Conservation (phyloP, 768 basidiomycete genomes). For the Galerina marginata region DNA sequence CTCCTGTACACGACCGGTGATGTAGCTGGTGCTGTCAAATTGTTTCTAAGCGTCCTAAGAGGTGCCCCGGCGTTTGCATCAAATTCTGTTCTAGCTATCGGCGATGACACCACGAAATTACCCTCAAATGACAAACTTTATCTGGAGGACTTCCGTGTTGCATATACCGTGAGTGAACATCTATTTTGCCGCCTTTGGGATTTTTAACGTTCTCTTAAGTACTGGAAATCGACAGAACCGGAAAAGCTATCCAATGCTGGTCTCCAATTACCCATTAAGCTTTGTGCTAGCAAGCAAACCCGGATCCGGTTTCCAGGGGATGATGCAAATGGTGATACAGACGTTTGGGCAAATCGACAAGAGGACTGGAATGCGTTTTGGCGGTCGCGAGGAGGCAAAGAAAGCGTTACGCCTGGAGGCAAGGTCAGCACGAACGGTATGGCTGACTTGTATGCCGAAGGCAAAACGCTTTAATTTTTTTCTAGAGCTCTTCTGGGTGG, state of each 20-base stretch:
- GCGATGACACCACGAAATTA: slow-evolving; percentile 28
- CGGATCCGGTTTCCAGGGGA: slow-evolving; percentile 62
- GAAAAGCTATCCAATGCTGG: slow-evolving; percentile 46
- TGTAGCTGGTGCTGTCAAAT: slow-evolving; percentile 71
- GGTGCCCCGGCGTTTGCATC: slow-evolving; percentile 38
- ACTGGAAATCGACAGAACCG: slow-evolving; percentile 67
- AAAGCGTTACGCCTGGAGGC: slow-evolving; percentile 56
- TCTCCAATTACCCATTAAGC: slow-evolving; percentile 66
- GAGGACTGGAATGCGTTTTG: slow-evolving; percentile 68
- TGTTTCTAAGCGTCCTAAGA: slow-evolving; percentile 77
- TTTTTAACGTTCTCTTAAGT: slow-evolving; percentile 48
- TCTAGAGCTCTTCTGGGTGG: slow-evolving; percentile 79
- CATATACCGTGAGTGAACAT: slow-evolving; percentile 68
- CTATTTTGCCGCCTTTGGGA: neutral
- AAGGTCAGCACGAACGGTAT: slow-evolving; percentile 70
- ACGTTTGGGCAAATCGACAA: slow-evolving; percentile 70
- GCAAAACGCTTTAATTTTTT: neutral
- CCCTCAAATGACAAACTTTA: slow-evolving; percentile 66
- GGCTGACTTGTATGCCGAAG: slow-evolving; percentile 17
- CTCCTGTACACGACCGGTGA: slow-evolving; percentile 92
- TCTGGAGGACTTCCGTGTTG: slow-evolving; percentile 88
- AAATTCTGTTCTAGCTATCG: slow-evolving; percentile 7
- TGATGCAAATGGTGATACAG: slow-evolving; percentile 44
- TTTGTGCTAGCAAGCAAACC: slow-evolving; percentile 66
- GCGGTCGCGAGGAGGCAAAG: slow-evolving; percentile 56